phyloP scores from a whole-genome alignment of 78 protist species.

The Abeoforma whisleri region DNA sequence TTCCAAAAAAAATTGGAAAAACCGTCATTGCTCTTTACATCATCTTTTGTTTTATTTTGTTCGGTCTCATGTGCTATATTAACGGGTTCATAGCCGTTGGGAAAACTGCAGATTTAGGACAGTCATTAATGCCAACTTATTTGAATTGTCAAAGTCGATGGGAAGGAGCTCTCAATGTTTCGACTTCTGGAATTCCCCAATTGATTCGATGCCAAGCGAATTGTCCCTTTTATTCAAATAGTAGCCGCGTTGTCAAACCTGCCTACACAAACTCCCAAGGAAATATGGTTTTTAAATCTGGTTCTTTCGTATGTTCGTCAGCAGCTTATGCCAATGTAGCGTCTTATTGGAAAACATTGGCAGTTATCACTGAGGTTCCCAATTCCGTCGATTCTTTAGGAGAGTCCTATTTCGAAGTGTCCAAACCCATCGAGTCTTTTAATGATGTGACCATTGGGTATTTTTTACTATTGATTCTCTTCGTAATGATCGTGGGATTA shows the following conservation, averaged over 20 bases:
- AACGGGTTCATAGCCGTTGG: too few species aligned
- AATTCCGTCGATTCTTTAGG: not conserved
- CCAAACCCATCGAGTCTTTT: not conserved
- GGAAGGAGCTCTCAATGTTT: too few species aligned
- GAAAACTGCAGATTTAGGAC: too few species aligned
- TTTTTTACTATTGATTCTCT: not conserved
- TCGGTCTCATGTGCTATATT: too few species aligned
- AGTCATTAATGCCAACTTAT: too few species aligned
- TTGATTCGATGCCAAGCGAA: not conserved
- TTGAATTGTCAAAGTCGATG: too few species aligned
- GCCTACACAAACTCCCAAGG: not conserved
- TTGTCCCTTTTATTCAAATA: not conserved
- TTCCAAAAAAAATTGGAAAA: too few species aligned
- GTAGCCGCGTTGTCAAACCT: not conserved
- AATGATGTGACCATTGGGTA: not conserved
- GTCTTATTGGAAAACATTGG: not conserved
- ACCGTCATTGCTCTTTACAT: too few species aligned
- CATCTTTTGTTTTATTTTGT: too few species aligned
- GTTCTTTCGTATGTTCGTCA: not conserved
- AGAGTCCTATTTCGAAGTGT: not conserved
- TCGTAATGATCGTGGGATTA: not conserved
- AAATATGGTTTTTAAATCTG: not conserved
- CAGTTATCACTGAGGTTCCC: not conserved
- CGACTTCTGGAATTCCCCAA: too few species aligned
- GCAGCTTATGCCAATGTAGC: not conserved